A percentile compares a stretch with the other conserved stretches of the same genome.
Evolutionary conservation across 805 yeast genomes (phyloP).

Genomic region (Candida alai): DNA sequence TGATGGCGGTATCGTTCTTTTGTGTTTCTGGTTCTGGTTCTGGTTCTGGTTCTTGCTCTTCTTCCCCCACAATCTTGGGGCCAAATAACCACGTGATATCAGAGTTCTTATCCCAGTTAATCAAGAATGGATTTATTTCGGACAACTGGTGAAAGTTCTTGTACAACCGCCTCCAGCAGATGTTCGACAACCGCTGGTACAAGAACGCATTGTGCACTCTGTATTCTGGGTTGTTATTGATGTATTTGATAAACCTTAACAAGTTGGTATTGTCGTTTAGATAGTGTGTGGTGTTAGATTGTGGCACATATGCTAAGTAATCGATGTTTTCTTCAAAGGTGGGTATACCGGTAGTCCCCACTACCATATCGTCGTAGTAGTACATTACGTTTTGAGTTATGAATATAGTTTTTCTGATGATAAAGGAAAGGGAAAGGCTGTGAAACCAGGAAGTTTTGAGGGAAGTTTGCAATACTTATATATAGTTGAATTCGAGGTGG

Average conservation of each 20-base stretch:
- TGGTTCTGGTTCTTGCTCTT: constrained; percentile 3
- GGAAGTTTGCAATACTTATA: constrained; percentile 5
- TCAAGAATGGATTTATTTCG: constrained; percentile 38
- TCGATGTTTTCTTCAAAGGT: constrained; percentile 25
- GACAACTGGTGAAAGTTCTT: constrained; percentile 25
- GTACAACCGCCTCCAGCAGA: constrained; percentile 38
- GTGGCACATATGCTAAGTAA: constrained; percentile 21
- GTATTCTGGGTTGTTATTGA: constrained; percentile 9
- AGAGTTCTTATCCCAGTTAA: constrained; percentile 53
- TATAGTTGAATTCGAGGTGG: constrained; percentile 3
- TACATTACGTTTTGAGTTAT: constrained; percentile 6
- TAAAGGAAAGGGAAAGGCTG: constrained; percentile 1
- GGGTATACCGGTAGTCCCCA: constrained; percentile 9
- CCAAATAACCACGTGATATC: constrained; percentile 57
- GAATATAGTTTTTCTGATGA: constrained; percentile 1
- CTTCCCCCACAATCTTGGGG: constrained; percentile 29
- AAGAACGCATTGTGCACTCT: constrained; percentile 8
- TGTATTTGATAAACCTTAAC: constrained; percentile 10
- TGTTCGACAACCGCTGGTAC: constrained; percentile 27
- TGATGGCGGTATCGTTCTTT: not conserved
- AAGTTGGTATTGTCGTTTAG: constrained; percentile 18
- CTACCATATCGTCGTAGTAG: constrained; percentile 13
- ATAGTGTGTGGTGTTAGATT: constrained; percentile 9
- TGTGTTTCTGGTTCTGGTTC: constrained; percentile 2
- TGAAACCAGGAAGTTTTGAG: constrained; percentile 1